Evolutionary conservation across 139 green algal species (phyloP).

Genomic region (Chlamydomonas sp.): DNA sequence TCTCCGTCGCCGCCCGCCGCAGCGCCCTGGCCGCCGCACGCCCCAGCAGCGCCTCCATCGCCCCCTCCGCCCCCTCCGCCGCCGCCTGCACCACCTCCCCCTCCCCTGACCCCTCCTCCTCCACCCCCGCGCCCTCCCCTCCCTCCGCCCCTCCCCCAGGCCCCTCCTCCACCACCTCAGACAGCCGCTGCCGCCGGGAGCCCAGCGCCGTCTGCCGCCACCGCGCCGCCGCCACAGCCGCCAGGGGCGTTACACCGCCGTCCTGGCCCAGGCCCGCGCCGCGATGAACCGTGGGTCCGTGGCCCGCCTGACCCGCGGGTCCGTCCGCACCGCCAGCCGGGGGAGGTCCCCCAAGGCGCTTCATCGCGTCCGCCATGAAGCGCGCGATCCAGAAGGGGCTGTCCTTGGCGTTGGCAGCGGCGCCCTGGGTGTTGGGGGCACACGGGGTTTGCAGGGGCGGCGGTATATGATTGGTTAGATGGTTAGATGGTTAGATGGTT

Average conservation of each 20-base stretch:
- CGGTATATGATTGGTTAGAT: too few relatives aligned
- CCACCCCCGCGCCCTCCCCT: neutral
- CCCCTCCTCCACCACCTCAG: neutral
- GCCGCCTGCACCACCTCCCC: neutral
- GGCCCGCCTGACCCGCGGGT: too few relatives aligned
- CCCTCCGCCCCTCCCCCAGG: neutral
- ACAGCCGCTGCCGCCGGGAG: neutral
- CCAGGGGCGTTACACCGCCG: constrained; percentile 49
- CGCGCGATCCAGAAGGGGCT: constrained; percentile 43
- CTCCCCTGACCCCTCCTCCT: neutral
- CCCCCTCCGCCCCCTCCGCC: constrained; percentile 20
- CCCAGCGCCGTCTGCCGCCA: constrained; percentile 41
- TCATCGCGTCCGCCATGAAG: constrained; percentile 39
- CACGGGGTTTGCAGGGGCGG: too few relatives aligned
- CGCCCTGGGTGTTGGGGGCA: too few relatives aligned
- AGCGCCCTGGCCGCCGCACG: constrained; percentile 40
- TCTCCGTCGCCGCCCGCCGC: neutral
- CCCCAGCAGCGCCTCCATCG: constrained; percentile 53
- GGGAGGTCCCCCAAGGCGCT: neutral
- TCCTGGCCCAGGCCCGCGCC: neutral
- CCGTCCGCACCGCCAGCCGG: too few relatives aligned
- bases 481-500: too few relatives aligned
- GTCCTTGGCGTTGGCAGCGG: neutral
- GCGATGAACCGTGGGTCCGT: too few relatives aligned
- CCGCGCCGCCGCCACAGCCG: constrained; percentile 50